Base-by-base conservation (phyloP, 1,284 basidiomycete genomes). In the Ganoderma leucocontextum region DNA sequence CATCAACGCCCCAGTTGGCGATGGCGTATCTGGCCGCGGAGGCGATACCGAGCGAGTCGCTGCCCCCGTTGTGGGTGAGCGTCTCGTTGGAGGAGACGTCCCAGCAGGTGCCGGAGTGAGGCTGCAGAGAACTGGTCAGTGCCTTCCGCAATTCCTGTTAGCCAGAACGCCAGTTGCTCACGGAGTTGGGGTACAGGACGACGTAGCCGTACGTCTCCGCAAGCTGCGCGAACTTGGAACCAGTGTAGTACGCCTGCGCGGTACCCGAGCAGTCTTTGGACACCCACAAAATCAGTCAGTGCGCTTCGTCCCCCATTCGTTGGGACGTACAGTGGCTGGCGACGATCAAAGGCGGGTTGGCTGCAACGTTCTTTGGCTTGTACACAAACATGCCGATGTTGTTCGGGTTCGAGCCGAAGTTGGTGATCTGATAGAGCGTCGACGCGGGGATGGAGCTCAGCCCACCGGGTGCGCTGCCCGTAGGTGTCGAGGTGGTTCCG, bases 1-100 rank as follows among this genome's bases (percentile, higher is more conserved):
- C 52, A 72, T 87, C 83, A 60, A 86, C 85, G 47, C 82, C 82
- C 70, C 80, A 86, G 75, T 80, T 86, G 33, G 77, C 55, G 64
- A 88, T 86, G 35, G 87, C 84, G 74, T 83, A 88, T 53, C 81
- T 79, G 22, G 85, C 82, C 74, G 82, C 81, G 19, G 79, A 84
- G 0, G 82, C 85, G 70, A 89, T 88, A 12, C 80, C 86, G 60
- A 84, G 80, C 10, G 86, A 87, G 76, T 88, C 87, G 47, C 86
- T 83, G 19, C 87, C 86, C 13, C 76, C 82, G 75, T 89, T 80
- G 74, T 88, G 87, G 22, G 83, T 86, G 69, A 89, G 81, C 4
- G 87, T 88, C 42, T 75, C 84, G 66, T 75, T 81, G 57, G 82
- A 83, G 72, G 83, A 79, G 33, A 89, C 87, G 72, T 89, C 87